phyloP scores from a whole-genome alignment of 192 early-diverging fungal genomes.

The Podila verticillata region DNA sequence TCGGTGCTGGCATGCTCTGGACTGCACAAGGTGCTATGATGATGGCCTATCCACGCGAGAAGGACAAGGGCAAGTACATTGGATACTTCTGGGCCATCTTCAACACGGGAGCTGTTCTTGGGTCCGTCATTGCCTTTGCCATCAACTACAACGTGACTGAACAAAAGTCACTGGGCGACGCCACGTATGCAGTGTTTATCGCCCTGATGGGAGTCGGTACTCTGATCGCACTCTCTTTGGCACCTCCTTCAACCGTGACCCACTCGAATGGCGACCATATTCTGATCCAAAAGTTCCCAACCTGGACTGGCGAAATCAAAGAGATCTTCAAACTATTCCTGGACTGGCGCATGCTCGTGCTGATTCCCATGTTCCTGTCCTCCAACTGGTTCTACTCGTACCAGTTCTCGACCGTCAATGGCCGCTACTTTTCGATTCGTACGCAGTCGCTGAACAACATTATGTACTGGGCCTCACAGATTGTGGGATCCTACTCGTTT shows the following conservation, averaged over 20 bases:
- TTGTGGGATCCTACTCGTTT: constrained; percentile 66
- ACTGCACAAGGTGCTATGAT: constrained; percentile 82
- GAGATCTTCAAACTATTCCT: constrained; percentile 62
- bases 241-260: constrained; percentile 59
- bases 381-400: constrained; percentile 83
- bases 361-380: constrained; percentile 68
- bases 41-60: constrained; percentile 81
- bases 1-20: constrained; percentile 77
- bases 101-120: constrained; percentile 77
- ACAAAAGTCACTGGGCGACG: constrained; percentile 61
- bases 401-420: constrained; percentile 69
- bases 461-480: constrained; percentile 80
- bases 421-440: constrained; percentile 66
- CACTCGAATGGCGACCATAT: constrained; percentile 73
- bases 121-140: constrained; percentile 73
- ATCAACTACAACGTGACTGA: constrained; percentile 65
- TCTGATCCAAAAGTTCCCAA: constrained; percentile 69
- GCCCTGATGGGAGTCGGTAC: constrained; percentile 62
- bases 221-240: not conserved
- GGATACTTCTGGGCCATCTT: constrained; percentile 87
- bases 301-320: constrained; percentile 56
- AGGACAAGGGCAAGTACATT: constrained; percentile 79
- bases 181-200: constrained; percentile 67
- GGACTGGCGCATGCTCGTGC: constrained; percentile 66
- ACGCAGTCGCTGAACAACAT: constrained; percentile 74